A percentile compares a stretch with the other conserved stretches of the same genome.
Conservation (phyloP, 352 stramenopile genomes). For the Thalassiosira delicatula region DNA sequence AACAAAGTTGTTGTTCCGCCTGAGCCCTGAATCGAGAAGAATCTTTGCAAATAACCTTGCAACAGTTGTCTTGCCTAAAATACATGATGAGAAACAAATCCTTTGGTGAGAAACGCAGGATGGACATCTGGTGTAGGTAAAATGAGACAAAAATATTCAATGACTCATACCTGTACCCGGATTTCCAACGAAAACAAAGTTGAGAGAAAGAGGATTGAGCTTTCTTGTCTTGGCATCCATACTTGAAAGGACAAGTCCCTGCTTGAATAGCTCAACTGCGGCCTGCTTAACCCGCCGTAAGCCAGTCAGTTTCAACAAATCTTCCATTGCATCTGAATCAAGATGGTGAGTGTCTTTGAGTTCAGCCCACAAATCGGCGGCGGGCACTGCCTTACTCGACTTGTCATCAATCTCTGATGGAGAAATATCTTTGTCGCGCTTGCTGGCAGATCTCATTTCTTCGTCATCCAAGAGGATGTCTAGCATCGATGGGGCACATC, state of each 20-base stretch:
- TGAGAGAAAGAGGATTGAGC: conserved; percentile 83
- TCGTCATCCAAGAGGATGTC: conserved; percentile 22
- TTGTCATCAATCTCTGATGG: conserved; percentile 6
- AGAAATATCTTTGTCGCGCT: background rate
- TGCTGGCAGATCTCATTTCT: conserved; percentile 7
- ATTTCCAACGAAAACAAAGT: conserved; percentile 90
- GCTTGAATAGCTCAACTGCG: conserved; percentile 86
- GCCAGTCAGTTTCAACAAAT: conserved; percentile 87
- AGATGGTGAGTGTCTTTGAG: conserved; percentile 78
- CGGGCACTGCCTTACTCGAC: conserved; percentile 1
- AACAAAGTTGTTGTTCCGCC: conserved; percentile 59
- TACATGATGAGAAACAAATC: background rate
- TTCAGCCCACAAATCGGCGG: conserved; percentile 81
- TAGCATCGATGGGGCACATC: conserved; percentile 23
- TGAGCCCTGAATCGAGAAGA: conserved; percentile 85
- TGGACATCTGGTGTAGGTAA: background rate
- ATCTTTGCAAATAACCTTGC: conserved; percentile 87
- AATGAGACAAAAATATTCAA: background rate
- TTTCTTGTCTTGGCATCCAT: conserved; percentile 82
- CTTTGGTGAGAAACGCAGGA: too few species aligned
- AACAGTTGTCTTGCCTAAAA: conserved; percentile 16
- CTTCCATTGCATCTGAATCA: conserved; percentile 85
- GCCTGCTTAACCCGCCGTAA: conserved; percentile 87
- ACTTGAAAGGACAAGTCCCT: conserved; percentile 78
- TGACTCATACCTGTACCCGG: conserved; percentile 83